Conservation (phyloP, 495 filamentous ascomycete genomes). For the Neurospora sp. region DNA sequence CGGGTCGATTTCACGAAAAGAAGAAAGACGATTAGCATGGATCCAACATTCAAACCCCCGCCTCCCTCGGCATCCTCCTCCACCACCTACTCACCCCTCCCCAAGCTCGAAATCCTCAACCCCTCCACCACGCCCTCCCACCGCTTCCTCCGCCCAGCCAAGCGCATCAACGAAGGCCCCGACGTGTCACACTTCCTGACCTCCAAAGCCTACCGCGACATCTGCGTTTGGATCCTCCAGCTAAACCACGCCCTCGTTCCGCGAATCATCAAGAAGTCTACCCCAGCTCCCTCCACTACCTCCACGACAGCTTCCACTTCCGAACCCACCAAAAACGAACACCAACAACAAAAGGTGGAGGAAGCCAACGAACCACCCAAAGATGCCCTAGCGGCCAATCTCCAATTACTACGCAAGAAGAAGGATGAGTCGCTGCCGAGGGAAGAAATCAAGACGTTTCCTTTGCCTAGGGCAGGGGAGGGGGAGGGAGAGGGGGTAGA, state of each 20-base stretch:
- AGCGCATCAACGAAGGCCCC: conserved; percentile 69
- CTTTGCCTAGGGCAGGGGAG: conserved; percentile 21
- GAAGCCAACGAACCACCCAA: neutral
- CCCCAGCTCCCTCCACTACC: neutral
- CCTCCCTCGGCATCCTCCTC: neutral
- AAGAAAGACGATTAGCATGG: neutral
- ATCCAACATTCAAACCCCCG: neutral
- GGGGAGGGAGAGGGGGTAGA: conserved; percentile 13
- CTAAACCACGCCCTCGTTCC: conserved; percentile 85
- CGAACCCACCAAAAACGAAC: neutral
- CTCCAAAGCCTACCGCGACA: conserved; percentile 74
- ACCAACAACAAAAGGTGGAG: neutral
- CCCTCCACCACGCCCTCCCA: conserved; percentile 10
- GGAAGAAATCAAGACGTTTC: conserved; percentile 38
- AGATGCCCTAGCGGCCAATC: neutral
- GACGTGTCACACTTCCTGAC: conserved; percentile 70
- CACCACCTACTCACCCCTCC: conserved; percentile 5
- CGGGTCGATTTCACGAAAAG: too few species aligned
- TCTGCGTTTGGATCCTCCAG: conserved; percentile 78
- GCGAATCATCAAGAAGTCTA: conserved; percentile 19
- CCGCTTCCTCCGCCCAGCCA: conserved; percentile 47
- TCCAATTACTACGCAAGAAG: neutral
- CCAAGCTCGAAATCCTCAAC: conserved; percentile 25
- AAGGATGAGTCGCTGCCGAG: neutral
- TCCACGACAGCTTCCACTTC: neutral